Evolutionary conservation across 2,329 filamentous ascomycete species (phyloP).

Genomic region (Pseudopithomyces chartarum): DNA sequence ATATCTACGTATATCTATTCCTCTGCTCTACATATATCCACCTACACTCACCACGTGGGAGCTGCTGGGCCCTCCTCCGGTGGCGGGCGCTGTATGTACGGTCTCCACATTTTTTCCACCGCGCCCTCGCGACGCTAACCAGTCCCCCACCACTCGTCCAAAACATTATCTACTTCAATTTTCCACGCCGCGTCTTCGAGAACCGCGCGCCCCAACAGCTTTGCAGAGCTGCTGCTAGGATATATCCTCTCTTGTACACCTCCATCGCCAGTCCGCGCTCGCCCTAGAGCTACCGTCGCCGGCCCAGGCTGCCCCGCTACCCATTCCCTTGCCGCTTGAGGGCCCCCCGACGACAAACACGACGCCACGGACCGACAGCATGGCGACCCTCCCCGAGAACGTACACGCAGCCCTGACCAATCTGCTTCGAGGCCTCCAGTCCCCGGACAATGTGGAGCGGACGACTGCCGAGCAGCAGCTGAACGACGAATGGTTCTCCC

Average conservation of each 20-base stretch:
- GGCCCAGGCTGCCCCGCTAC: conserved; percentile 4
- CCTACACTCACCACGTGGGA: not conserved
- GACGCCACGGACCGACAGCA: conserved; percentile 45
- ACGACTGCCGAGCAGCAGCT: conserved; percentile 88
- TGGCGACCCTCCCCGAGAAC: conserved; percentile 87
- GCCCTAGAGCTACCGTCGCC: not conserved
- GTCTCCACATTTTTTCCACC: conserved; percentile 3
- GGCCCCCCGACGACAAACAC: conserved; percentile 17
- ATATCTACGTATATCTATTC: too few relatives aligned
- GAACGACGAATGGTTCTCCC: conserved; percentile 84
- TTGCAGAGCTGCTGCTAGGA: not conserved
- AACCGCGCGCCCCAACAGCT: not conserved
- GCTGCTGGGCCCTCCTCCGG: not conserved
- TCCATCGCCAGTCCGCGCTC: not conserved
- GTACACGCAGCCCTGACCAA: conserved; percentile 82
- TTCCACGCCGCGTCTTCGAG: conserved; percentile 1
- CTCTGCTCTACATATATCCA: too few relatives aligned
- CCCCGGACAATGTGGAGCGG: conserved; percentile 83
- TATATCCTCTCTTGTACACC: not conserved
- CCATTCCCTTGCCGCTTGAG: conserved; percentile 1
- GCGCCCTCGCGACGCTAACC: conserved; percentile 3
- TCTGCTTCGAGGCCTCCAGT: conserved; percentile 87
- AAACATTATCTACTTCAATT: conserved; percentile 4
- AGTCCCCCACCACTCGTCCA: conserved; percentile 5
- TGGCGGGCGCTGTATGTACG: not conserved